Base-by-base conservation (phyloP, 2,329 filamentous ascomycete genomes). In the Calonectria henricotiae region DNA sequence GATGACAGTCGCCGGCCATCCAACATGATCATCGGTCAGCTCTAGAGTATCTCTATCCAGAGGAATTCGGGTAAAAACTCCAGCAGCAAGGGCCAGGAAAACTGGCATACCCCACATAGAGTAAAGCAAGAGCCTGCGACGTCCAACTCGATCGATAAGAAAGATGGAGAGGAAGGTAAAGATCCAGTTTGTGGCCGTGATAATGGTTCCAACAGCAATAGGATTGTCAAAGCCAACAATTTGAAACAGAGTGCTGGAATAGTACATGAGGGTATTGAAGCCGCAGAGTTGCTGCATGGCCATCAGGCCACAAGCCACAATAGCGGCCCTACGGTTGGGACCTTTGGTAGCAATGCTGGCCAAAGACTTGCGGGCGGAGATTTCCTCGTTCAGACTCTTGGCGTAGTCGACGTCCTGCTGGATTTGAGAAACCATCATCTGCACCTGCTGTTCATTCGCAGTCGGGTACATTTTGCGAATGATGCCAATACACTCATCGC, bases 281-380 rank as follows among this genome's bases (percentile, higher is more conserved):
- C 74, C 72, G 44, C 71, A 75, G 15, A 74, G 64, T 12, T 76
- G 73, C 5, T 80, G 82, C 17, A 84, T 81, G 1, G 82, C 84
- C 84, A 86, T 86, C 13, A 85, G 70, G 1, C 82, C 80, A 58
- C 84, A 86, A 2, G 84, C 85, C 27, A 79, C 77, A 35, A 85
- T 73, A 5, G 85, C 75, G 0, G 84, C 83, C 20, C 84, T 81
- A 15, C 82, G 78, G 35, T 84, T 85, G 8, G 77, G 70, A 0
- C 80, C 80, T 6, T 79, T 78, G 2, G 72, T 78, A 68, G 83
- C 80, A 8, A 86, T 79, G 62, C 71, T 74, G 35, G 65, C 65
- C 6, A 75, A n/a, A 27, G 74, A 70, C 35, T 72, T 75, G 23
- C 69, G 64, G 15, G 69, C 39, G 6, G 71, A 73, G 8, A 73